These are phyloP conservation scores for Neurospora tetraspora DNA, from an alignment of 495 filamentous ascomycete genomes.

Conservation along the genomic window DNA sequence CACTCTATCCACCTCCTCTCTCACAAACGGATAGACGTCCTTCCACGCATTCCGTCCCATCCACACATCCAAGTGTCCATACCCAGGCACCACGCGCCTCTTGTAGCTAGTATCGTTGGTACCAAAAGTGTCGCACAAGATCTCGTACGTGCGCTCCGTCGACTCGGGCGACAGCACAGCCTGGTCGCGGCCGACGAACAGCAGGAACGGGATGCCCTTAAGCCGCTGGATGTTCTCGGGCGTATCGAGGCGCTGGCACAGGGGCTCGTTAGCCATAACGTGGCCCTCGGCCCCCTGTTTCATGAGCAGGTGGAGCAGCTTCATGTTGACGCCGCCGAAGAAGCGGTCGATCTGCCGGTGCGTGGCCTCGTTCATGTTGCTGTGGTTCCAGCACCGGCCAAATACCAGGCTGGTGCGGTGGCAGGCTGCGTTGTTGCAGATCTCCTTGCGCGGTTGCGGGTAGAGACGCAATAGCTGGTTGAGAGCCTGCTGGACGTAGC, in stretches of 20 bases:
- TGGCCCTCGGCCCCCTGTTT: conserved; percentile 42
- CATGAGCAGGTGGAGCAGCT: conserved; percentile 46
- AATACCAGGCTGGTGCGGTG: conserved; percentile 51
- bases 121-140: conserved; percentile 45
- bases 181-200: conserved; percentile 51
- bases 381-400: conserved; percentile 55
- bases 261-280: conserved; percentile 41
- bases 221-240: conserved; percentile 40
- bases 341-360: conserved; percentile 53
- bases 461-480: conserved; percentile 52
- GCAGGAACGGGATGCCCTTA: conserved; percentile 44
- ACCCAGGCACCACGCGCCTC: conserved; percentile 46
- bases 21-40: conserved; percentile 53
- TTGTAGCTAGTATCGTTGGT: conserved; percentile 31
- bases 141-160: conserved; percentile 47
- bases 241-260: conserved; percentile 37
- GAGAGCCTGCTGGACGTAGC: conserved; percentile 38
- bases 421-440: conserved; percentile 54
- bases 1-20: conserved; percentile 44
- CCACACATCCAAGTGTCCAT: conserved; percentile 60
- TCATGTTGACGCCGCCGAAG: conserved; percentile 54
- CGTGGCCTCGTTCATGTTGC: conserved; percentile 52
- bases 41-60: conserved; percentile 52
- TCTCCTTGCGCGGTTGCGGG: conserved; percentile 43
- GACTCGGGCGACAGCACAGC: conserved; percentile 48